These are phyloP conservation scores for Sechiopsis laciniata DNA, from an alignment of 306 rosid genomes.

Conservation along the genomic window DNA sequence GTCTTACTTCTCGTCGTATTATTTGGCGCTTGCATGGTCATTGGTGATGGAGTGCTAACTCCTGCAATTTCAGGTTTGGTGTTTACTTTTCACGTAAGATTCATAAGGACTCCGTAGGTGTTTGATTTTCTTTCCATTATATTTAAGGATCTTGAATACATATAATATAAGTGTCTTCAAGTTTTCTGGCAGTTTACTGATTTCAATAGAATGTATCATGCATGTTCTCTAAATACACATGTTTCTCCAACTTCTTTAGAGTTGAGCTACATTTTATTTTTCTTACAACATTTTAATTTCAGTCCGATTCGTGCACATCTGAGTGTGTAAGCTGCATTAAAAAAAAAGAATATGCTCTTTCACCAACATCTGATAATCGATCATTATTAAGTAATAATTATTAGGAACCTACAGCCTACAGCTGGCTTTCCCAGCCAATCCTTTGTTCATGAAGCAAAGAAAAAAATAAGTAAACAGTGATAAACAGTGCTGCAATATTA, in stretches of 20 bases:
- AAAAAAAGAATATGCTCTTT: background rate
- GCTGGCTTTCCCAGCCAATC: background rate
- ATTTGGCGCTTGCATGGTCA: slow-evolving; percentile 84
- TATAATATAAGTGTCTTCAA: background rate
- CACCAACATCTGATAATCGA: background rate
- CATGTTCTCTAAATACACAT: background rate
- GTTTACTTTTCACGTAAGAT: slow-evolving; percentile 4
- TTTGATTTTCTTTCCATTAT: background rate
- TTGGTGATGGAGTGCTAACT: slow-evolving; percentile 88
- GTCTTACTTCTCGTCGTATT: slow-evolving; percentile 64
- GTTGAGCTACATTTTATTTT: background rate
- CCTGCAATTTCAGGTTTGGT: slow-evolving; percentile 81
- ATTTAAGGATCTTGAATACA: background rate
- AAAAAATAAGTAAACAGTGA: background rate
- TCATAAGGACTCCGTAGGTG: background rate
- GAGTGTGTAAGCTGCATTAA: background rate
- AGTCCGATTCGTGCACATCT: background rate
- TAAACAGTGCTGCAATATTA: background rate
- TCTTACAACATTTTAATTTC: no score
- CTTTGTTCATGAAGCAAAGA: slow-evolving; percentile 5
- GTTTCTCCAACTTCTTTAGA: background rate
- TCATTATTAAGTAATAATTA: background rate
- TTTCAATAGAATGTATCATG: slow-evolving; percentile 1
- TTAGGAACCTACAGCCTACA: background rate
- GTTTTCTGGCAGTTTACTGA: background rate